Percentiles rank a stretch among this genome's conserved stretches.
These are phyloP conservation scores for Phytophthora podocarpi DNA, from an alignment of 352 stramenopile species.

Conservation along the genomic window DNA sequence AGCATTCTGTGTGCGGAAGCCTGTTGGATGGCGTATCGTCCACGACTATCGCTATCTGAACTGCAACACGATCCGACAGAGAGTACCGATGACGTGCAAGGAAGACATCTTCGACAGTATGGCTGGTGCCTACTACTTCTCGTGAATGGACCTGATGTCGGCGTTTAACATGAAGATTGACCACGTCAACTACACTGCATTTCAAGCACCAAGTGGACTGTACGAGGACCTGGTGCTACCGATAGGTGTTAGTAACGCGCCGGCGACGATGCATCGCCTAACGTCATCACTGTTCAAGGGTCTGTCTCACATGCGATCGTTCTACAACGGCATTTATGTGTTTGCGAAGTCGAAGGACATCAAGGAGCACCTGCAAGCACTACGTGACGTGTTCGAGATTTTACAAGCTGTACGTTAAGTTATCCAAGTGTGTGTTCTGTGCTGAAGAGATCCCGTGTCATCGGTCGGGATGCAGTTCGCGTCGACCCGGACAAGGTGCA, in stretches of 20 bases:
- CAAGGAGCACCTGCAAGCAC: neutral
- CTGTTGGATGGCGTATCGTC: neutral
- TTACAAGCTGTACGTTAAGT: neutral
- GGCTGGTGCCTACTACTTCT: no score
- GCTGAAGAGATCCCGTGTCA: neutral
- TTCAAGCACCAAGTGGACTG: no score
- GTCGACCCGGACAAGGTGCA: neutral
- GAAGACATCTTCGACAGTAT: no score
- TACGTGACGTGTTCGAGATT: neutral
- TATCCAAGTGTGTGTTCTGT: neutral
- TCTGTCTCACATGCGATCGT: no score
- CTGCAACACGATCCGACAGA: neutral
- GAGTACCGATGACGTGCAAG: neutral
- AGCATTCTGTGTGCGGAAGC: neutral
- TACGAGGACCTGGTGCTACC: no score
- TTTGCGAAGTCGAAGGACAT: neutral
- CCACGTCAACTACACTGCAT: no score
- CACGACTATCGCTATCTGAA: neutral
- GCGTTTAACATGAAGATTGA: no score
- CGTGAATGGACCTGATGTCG: no score
- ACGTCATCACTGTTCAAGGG: no score
- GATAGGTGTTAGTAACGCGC: no score
- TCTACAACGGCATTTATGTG: neutral
- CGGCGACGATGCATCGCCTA: no score
- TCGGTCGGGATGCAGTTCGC: neutral